Evolutionary conservation across 192 early-diverging fungal genomes (phyloP).

Genomic region (Backusella parvicylindrica): DNA sequence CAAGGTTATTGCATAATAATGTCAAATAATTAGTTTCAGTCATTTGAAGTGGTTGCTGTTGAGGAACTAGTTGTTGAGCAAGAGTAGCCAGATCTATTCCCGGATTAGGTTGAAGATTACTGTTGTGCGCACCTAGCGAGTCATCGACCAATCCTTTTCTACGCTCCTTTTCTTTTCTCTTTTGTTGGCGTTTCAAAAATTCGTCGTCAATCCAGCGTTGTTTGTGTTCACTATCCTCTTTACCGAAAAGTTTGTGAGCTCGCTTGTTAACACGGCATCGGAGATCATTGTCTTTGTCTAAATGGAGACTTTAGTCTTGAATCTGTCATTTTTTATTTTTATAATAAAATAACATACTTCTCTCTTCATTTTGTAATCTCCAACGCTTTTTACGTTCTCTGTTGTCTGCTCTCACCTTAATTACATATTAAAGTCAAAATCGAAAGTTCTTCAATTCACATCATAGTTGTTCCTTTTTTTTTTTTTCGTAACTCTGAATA

Average conservation of each 20-base stretch:
- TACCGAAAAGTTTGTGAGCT: conserved; percentile 67
- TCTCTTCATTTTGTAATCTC: conserved; percentile 49
- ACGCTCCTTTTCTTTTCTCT: conserved; percentile 64
- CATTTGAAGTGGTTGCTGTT: conserved; percentile 8
- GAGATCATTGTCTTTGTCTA: conserved; percentile 76
- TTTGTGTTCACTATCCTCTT: conserved; percentile 52
- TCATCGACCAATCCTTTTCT: conserved; percentile 34
- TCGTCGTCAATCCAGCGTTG: conserved; percentile 68
- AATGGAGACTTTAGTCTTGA: not conserved
- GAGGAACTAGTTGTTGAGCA: not conserved
- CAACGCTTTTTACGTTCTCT: conserved; percentile 51
- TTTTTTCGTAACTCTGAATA: too few relatives aligned
- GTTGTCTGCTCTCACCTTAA: conserved; percentile 45
- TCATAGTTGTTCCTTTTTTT: not conserved
- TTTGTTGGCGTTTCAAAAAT: conserved; percentile 62
- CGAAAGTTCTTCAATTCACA: not conserved
- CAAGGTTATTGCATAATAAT: conserved; percentile 7
- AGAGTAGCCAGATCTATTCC: not conserved
- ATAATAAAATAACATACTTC: conserved; percentile 39
- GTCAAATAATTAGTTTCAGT: conserved; percentile 9
- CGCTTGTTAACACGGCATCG: conserved; percentile 75
- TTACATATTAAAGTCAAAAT: not conserved
- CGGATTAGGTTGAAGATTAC: not conserved
- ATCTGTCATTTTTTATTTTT: not conserved
- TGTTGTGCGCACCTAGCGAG: conserved; percentile 1